Percentiles rank a stretch among this genome's conserved stretches.
These are phyloP conservation scores for Trichomonas gallinae DNA, from an alignment of 208 protist species.

Conservation along the genomic window DNA sequence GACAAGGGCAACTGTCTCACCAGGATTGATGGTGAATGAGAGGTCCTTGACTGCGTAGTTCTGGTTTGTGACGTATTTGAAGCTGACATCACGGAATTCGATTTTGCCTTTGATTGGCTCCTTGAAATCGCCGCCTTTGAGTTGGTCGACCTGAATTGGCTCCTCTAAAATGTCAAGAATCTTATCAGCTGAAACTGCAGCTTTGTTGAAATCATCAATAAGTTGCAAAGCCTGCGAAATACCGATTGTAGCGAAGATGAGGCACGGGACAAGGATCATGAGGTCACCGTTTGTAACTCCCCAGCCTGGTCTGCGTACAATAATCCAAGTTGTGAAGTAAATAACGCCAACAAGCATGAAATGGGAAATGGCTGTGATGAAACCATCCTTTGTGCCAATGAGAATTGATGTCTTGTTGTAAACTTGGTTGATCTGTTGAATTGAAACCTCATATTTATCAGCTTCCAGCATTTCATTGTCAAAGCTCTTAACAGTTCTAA, in stretches of 20 bases:
- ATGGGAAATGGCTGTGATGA: too few species aligned
- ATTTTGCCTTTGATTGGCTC: neutral
- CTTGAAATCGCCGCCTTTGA: neutral
- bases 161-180: neutral
- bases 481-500: neutral
- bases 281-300: too few species aligned
- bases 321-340: too few species aligned
- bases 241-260: neutral
- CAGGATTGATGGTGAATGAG: neutral
- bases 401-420: too few species aligned
- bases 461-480: neutral
- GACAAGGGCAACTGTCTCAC: constrained; percentile 9
- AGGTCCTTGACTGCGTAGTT: neutral
- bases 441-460: neutral
- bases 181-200: neutral
- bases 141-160: neutral
- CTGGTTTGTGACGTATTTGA: neutral
- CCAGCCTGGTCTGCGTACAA: too few species aligned
- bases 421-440: too few species aligned
- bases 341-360: too few species aligned
- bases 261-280: too few species aligned
- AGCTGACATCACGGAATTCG: neutral
- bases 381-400: too few species aligned
- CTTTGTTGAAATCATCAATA: neutral
- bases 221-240: neutral